Evolutionary conservation across 2,329 filamentous ascomycete species (phyloP).

Genomic region (Claviceps arundinis): DNA sequence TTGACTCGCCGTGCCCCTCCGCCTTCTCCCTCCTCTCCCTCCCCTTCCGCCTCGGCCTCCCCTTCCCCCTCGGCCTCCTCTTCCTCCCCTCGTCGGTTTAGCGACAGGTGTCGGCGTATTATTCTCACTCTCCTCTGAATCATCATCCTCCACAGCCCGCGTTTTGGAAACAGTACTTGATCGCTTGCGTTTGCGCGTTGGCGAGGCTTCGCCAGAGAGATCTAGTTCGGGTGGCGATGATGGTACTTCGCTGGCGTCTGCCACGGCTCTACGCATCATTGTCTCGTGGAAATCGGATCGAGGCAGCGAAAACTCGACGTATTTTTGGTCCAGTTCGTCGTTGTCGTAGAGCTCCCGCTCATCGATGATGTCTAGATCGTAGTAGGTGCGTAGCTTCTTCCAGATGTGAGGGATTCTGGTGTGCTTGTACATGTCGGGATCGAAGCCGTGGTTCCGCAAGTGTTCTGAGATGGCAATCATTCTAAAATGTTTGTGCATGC

Average conservation of each 20-base stretch:
- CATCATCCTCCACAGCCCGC: conserved; percentile 32
- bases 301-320: conserved; percentile 54
- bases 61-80: neutral
- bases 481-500: conserved; percentile 88
- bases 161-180: conserved; percentile 24
- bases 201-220: conserved; percentile 20
- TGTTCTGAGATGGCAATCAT: conserved; percentile 78
- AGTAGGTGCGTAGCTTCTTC: conserved; percentile 71
- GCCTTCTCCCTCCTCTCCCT: conserved; percentile 23
- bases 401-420: conserved; percentile 86
- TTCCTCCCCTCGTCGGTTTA: conserved; percentile 26
- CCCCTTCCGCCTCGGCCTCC: neutral
- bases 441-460: conserved; percentile 66
- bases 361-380: conserved; percentile 76
- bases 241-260: conserved; percentile 33
- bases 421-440: conserved; percentile 57
- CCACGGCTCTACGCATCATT: conserved; percentile 32
- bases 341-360: conserved; percentile 63
- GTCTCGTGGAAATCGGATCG: conserved; percentile 28
- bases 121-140: conserved; percentile 33
- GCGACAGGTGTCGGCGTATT: conserved; percentile 21
- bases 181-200: conserved; percentile 31
- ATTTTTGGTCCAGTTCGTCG: conserved; percentile 44
- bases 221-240: conserved; percentile 33
- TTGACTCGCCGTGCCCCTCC: conserved; percentile 30